Percentiles rank a stretch among this genome's conserved stretches.
These are phyloP conservation scores for Rhodotorula taiwanensis DNA, from an alignment of 768 basidiomycete genomes.

Conservation along the genomic window DNA sequence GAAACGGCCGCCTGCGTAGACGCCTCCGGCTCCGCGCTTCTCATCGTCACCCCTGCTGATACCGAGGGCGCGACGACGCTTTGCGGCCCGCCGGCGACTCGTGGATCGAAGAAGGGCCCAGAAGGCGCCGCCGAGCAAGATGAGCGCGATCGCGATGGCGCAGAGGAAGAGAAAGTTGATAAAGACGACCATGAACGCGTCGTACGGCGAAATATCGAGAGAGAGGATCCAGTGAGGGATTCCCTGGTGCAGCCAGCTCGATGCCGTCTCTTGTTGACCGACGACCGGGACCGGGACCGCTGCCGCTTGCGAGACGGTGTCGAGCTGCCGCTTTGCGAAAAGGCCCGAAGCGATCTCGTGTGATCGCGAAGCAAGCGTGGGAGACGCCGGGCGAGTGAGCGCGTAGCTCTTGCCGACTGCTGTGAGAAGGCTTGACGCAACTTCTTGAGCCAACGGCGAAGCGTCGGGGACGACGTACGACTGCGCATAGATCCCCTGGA, in stretches of 20 bases:
- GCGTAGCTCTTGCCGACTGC: background rate
- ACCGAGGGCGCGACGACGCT: constrained; percentile 1
- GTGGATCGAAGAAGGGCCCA: constrained; percentile 42
- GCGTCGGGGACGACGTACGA: constrained; percentile 1
- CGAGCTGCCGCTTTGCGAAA: too few species aligned
- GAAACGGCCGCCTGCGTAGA: background rate
- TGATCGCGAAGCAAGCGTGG: background rate
- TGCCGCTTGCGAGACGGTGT: background rate
- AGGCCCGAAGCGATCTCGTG: constrained; percentile 15
- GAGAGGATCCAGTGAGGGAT: constrained; percentile 40
- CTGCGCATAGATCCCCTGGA: constrained; percentile 19
- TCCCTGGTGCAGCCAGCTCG: constrained; percentile 27
- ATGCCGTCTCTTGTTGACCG: constrained; percentile 53
- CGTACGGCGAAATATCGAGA: constrained; percentile 70
- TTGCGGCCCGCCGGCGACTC: background rate
- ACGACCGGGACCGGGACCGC: constrained; percentile 40
- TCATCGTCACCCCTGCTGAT: background rate
- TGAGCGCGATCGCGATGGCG: constrained; percentile 52
- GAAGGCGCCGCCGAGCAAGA: constrained; percentile 46
- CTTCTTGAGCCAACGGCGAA: constrained; percentile 1
- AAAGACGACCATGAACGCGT: constrained; percentile 78
- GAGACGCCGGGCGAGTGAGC: too few species aligned
- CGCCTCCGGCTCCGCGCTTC: background rate
- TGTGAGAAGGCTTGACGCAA: constrained; percentile 2
- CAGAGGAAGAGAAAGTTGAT: constrained; percentile 64